Evolutionary conservation across 2,329 filamentous ascomycete species (phyloP), one percentile per base, ranked within the genome.

Genomic region (Sclerotinia glacialis): DNA sequence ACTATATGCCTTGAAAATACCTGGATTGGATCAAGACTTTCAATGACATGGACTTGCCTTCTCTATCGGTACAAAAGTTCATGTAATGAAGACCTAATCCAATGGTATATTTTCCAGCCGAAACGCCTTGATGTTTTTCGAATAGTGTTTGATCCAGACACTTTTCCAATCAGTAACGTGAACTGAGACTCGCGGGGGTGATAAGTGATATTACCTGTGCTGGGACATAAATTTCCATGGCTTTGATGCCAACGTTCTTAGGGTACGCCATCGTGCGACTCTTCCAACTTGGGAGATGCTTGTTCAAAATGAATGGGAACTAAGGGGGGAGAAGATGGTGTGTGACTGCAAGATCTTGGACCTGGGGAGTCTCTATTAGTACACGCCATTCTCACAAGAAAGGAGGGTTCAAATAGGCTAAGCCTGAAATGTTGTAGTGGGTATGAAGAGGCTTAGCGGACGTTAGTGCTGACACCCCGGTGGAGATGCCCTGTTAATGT

Each of bases 231-330:
- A 95, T 86, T 79, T 94, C 91, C 80, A 95, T 91, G 89, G 90
- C 91, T 83, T 94, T 94, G 78, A 95, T 93, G 85, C 91, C 91
- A 80, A 95, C 89, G 82, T 93, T 94, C 80, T 93, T 87, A 70
- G 91, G 90, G 80, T 90, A 89, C 73, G 88, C 78, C 56, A 60
- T 60, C 46, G 7, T 44, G 28, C 5, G 8, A 54, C 28, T 54
- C 4, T 54, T 54, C 18, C 11, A 34, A 14, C 28, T 34, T 3
- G n/a, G 28, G 9, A 54, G 52, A 54, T 34, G 9, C 31, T 54
- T 54, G 9, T 54, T 34, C 11, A 54, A 34, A 21, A 28, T 34
- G 11, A 21, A 54, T n/a, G 21, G 28, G 18, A n/a, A 21, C 18
- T 44, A 6, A 18, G n/a, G 9, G 23, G 28, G n/a, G 56, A 59